Conservation (phyloP, 1,139 yeast species). For the Maudiozyma humilis region DNA sequence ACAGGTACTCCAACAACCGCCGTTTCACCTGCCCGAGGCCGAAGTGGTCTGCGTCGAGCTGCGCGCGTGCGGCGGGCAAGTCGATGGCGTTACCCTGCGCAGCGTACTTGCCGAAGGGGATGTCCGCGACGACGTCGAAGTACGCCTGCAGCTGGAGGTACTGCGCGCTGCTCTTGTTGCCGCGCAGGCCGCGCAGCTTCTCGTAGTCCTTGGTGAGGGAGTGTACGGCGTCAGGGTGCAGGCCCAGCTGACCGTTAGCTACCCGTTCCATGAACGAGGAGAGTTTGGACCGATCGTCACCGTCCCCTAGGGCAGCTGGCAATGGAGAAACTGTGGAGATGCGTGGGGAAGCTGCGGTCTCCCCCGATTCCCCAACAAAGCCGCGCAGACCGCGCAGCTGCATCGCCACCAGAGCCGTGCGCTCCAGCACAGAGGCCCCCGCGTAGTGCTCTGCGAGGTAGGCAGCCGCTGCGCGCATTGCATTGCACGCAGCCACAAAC, state of each 20-base stretch:
- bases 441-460: slow-evolving; percentile 38
- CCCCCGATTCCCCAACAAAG: slow-evolving; percentile 40
- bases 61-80: slow-evolving; percentile 46
- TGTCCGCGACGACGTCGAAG: slow-evolving; percentile 56
- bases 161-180: slow-evolving; percentile 50
- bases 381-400: slow-evolving; percentile 51
- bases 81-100: slow-evolving; percentile 33
- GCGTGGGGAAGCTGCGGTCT: background rate
- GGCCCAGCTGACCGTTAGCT: slow-evolving; percentile 19
- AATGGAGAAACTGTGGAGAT: slow-evolving; percentile 18
- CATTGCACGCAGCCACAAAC: slow-evolving; percentile 32
- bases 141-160: slow-evolving; percentile 59
- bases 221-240: slow-evolving; percentile 46
- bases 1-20: slow-evolving; percentile 71
- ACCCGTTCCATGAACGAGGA: slow-evolving; percentile 41
- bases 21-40: slow-evolving; percentile 78
- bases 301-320: slow-evolving; percentile 39
- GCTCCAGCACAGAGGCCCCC: slow-evolving; percentile 46
- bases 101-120: slow-evolving; percentile 47
- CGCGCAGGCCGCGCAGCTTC: slow-evolving; percentile 44
- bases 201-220: slow-evolving; percentile 51
- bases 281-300: slow-evolving; percentile 41
- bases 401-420: slow-evolving; percentile 50
- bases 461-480: slow-evolving; percentile 31
- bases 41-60: slow-evolving; percentile 72